A percentile compares a stretch with the other conserved stretches of the same genome.
phyloP scores from a whole-genome alignment of 306 rosid species.

The Rosa chinensis region DNA sequence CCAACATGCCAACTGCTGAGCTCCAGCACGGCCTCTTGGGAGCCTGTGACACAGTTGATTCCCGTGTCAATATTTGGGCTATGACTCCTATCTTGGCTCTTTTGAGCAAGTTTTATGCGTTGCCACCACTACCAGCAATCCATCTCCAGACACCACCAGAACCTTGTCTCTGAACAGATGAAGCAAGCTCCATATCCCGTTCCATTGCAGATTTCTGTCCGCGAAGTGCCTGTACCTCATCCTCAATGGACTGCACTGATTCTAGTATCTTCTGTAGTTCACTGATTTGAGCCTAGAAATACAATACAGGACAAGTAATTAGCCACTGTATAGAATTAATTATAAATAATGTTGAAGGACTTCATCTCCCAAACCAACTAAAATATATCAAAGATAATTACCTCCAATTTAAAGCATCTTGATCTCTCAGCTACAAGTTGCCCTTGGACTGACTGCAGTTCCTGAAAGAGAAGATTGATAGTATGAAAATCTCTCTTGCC shows the following conservation, averaged over 20 bases:
- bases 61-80: constrained; percentile 19
- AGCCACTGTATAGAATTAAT: constrained; percentile 2
- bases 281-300: constrained; percentile 77
- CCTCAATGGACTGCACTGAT: constrained; percentile 73
- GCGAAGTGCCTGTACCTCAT: constrained; percentile 77
- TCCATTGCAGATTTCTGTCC: constrained; percentile 75
- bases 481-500: constrained; percentile 24
- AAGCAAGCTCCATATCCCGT: constrained; percentile 58
- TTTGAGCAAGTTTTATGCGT: constrained; percentile 18
- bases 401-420: constrained; percentile 95
- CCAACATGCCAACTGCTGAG: constrained; percentile 14
- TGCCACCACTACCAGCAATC: constrained; percentile 54
- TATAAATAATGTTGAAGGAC: neutral
- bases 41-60: neutral
- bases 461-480: constrained; percentile 50
- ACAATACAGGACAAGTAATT: constrained; percentile 15
- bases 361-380: neutral
- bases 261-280: constrained; percentile 77
- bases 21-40: constrained; percentile 27
- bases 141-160: constrained; percentile 92
- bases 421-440: constrained; percentile 94
- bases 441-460: constrained; percentile 86
- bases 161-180: constrained; percentile 70
- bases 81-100: constrained; percentile 1
- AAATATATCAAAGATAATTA: constrained; percentile 24